These are phyloP conservation scores for Papiliotrema terrestris DNA, from an alignment of 1,284 basidiomycete genomes.

Conservation along the genomic window DNA sequence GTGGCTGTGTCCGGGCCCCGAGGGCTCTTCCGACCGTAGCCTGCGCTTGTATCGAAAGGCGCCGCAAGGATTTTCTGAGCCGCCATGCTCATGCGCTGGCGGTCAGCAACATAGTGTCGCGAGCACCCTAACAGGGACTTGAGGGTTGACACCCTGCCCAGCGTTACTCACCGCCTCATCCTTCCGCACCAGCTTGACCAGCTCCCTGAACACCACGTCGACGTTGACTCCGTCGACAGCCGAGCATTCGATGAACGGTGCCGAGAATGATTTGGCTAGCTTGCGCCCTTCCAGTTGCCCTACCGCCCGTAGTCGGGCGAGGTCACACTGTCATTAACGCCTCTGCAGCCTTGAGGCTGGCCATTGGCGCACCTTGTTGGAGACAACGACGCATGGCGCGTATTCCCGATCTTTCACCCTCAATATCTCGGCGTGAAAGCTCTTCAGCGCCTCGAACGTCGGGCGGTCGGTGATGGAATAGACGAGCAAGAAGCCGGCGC, in stretches of 20 bases:
- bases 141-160: too few relatives aligned
- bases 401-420: slow-evolving; percentile 55
- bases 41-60: slow-evolving; percentile 3
- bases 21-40: too few relatives aligned
- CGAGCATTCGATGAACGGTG: slow-evolving; percentile 56
- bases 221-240: slow-evolving; percentile 57
- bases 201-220: slow-evolving; percentile 55
- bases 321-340: slow-evolving; percentile 49
- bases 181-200: slow-evolving; percentile 55
- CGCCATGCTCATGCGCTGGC: slow-evolving; percentile 1
- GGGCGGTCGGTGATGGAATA: slow-evolving; percentile 57
- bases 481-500: slow-evolving; percentile 57
- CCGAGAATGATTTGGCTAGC: slow-evolving; percentile 52
- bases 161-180: slow-evolving; percentile 49
- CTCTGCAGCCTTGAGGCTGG: neutral
- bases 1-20: too few relatives aligned
- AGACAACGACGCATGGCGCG: slow-evolving; percentile 56
- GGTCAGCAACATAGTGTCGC: too few relatives aligned
- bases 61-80: slow-evolving; percentile 7
- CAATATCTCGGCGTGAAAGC: slow-evolving; percentile 55
- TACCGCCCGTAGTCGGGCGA: slow-evolving; percentile 54
- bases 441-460: slow-evolving; percentile 53
- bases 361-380: slow-evolving; percentile 36
- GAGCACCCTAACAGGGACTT: neutral
- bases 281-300: slow-evolving; percentile 52